A percentile compares a stretch with the other conserved stretches of the same genome.
These are phyloP conservation scores for Lineolata rhizophorae DNA, from an alignment of 495 filamentous ascomycete species.

Conservation along the genomic window DNA sequence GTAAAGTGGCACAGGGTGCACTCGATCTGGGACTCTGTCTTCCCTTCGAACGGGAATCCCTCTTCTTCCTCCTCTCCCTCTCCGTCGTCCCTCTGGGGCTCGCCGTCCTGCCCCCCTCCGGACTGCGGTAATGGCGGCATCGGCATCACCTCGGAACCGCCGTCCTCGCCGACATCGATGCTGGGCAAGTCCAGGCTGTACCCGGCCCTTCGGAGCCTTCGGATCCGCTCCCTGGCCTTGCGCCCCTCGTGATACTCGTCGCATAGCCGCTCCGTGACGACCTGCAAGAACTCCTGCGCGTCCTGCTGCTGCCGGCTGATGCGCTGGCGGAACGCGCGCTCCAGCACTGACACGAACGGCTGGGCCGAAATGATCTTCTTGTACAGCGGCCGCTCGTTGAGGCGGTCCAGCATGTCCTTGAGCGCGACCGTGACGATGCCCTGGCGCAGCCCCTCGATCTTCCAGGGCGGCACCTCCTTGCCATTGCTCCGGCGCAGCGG, in stretches of 20 bases:
- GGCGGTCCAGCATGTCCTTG: slow-evolving; percentile 76
- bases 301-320: slow-evolving; percentile 93
- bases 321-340: slow-evolving; percentile 65
- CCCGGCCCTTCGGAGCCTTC: no score
- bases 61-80: slow-evolving; percentile 29
- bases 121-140: slow-evolving; percentile 7
- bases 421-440: slow-evolving; percentile 70
- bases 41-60: slow-evolving; percentile 71
- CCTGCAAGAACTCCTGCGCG: slow-evolving; percentile 93
- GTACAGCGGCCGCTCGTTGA: slow-evolving; percentile 87
- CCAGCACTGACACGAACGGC: slow-evolving; percentile 56
- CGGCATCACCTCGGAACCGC: slow-evolving; percentile 5
- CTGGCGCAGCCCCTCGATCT: slow-evolving; percentile 49
- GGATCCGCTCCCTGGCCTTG: slow-evolving; percentile 34
- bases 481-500: slow-evolving; percentile 6
- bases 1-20: slow-evolving; percentile 77
- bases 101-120: background rate
- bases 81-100: slow-evolving; percentile 1
- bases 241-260: slow-evolving; percentile 82
- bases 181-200: background rate
- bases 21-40: slow-evolving; percentile 76
- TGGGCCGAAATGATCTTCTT: slow-evolving; percentile 81
- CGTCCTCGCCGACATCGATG: background rate
- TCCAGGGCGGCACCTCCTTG: slow-evolving; percentile 20
- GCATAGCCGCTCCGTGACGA: slow-evolving; percentile 73